Evolutionary conservation across 148 eudicot genomes (phyloP).

Genomic region (Diospyros lotus): DNA sequence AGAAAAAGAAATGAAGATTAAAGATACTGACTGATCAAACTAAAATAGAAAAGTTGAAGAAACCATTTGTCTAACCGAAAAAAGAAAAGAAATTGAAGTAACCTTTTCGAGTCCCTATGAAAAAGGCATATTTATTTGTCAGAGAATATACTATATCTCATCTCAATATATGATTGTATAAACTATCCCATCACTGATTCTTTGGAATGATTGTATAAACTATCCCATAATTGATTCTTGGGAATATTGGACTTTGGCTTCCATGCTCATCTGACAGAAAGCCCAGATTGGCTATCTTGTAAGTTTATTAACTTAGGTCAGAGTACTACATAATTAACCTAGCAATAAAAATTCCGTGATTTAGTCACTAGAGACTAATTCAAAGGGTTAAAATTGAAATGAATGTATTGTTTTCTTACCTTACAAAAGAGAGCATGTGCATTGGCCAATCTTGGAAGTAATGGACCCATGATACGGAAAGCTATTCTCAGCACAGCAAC

Average conservation of each 20-base stretch:
- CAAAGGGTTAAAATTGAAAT: neutral
- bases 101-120: too few species aligned
- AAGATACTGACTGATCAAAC: too few species aligned
- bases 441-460: constrained; percentile 93
- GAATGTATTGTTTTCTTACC: constrained; percentile 35
- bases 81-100: too few species aligned
- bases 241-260: neutral
- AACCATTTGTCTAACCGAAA: too few species aligned
- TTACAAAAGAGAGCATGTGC: constrained; percentile 83
- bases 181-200: too few species aligned
- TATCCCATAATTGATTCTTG: neutral
- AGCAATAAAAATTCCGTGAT: neutral
- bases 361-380: neutral
- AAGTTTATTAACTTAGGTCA: neutral
- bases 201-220: too few species aligned
- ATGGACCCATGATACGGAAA: constrained; percentile 93
- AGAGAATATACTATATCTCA: too few species aligned
- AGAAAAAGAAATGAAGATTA: too few species aligned
- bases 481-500: constrained; percentile 85
- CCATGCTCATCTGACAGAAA: neutral
- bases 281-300: neutral
- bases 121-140: too few species aligned
- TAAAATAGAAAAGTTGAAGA: too few species aligned
- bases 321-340: neutral
- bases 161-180: too few species aligned